Evolutionary conservation across 2,329 filamentous ascomycete genomes (phyloP).

Genomic region (Graphilbum fragrans): DNA sequence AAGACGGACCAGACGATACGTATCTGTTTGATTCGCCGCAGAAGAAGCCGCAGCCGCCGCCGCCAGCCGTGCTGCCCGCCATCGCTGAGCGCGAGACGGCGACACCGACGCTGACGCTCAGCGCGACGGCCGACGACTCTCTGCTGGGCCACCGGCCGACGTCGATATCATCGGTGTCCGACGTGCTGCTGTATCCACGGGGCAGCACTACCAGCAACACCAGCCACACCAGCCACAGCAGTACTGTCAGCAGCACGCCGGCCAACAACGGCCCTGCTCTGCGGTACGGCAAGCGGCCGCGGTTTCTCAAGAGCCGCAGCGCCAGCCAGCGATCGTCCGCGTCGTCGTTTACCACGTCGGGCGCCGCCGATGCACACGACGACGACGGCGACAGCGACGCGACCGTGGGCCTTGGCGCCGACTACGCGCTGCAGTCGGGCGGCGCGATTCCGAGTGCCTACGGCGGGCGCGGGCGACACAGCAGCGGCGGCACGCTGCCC

Average conservation of each 20-base stretch:
- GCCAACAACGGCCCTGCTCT: conserved; percentile 34
- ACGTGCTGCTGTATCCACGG: too few relatives aligned
- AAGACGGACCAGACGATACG: conserved; percentile 42
- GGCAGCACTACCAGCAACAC: not conserved
- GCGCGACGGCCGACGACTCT: too few relatives aligned
- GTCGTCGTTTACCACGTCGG: conserved; percentile 46
- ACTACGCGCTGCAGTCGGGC: conserved; percentile 74
- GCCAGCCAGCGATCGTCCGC: conserved; percentile 48
- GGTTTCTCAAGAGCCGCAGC: conserved; percentile 44
- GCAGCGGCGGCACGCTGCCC: conserved; percentile 43
- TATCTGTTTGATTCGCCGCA: conserved; percentile 41
- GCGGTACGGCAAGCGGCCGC: conserved; percentile 35
- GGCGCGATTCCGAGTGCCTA: conserved; percentile 46
- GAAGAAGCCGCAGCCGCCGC: too few relatives aligned
- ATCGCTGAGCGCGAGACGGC: too few relatives aligned
- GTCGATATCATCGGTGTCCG: not conserved
- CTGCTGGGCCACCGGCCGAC: not conserved
- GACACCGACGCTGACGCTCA: conserved; percentile 20
- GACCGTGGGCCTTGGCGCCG: conserved; percentile 54
- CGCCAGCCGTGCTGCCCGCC: too few relatives aligned
- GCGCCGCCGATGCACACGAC: conserved; percentile 38
- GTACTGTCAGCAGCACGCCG: too few relatives aligned
- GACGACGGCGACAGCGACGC: conserved; percentile 62
- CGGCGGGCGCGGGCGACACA: not conserved
- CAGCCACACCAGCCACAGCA: conserved; percentile 13